Evolutionary conservation across 108 stramenopile genomes (phyloP), one percentile per base, ranked within the genome.

Genomic region (Schizochytrium sp.): DNA sequence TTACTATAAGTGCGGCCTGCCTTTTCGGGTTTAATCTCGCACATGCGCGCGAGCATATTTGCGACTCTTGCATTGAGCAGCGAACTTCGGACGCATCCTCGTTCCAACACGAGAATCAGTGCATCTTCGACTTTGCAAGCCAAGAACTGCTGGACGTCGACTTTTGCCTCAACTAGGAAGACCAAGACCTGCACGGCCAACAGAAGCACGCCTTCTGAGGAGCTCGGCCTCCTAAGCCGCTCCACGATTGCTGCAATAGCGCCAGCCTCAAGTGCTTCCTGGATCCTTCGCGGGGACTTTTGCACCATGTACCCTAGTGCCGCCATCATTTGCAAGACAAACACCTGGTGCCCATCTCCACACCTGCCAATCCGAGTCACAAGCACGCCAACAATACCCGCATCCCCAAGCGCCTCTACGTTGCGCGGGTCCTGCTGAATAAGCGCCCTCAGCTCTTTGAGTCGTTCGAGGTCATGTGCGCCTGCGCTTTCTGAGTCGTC

Each of bases 271-370:
- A 55, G 15, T 17, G 76, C 76, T 38, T 55, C 53, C 45, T 46
- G 28, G 76, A 83, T 49, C 47, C 76, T 49, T n/a, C 53, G 50
- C 10, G 47, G 50, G 28, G 50, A 55, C 2, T 83, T 83, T 42
- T 83, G 76, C 8, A 83, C 53, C 76, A 83, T 49, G 76, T 38
- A 83, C n/a, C 50, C 76, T 0, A 83, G 76, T 53, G 76, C 76
- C 28, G 76, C 76, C 47, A 83, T 49, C 10, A 42, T 83, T 40
- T 83, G 76, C 12, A 83, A 53, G 50, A 83, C 47, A 55, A 55
- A 83, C n/a, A 83, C 76, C 53, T 83, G 76, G 28, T 83, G 38
- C 17, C 50, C 3, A 40, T 83, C 4, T 8, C 50, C 50, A 10
- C 50, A 49, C 50, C 50, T 55, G 49, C n/a, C 28, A 13, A 83